Conservation (phyloP, 257 asterid genomes). For the Prunella vulgaris region DNA sequence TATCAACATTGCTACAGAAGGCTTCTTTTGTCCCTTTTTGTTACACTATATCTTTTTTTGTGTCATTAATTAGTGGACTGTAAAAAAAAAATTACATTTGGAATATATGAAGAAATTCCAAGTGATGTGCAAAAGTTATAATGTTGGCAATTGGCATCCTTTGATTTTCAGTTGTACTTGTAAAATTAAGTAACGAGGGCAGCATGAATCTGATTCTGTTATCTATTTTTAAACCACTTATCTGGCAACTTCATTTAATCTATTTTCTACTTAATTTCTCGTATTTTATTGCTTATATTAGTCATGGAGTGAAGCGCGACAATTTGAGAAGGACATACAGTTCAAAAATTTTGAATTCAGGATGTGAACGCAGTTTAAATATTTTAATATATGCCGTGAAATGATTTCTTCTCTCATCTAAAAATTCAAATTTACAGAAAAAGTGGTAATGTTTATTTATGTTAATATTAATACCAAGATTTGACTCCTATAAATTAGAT, state of each 20-base stretch:
- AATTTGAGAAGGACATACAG: no score
- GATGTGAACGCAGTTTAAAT: no score
- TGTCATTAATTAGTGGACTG: slow-evolving; percentile 25
- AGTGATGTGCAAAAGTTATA: slow-evolving; percentile 13
- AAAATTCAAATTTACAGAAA: no score
- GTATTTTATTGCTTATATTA: no score
- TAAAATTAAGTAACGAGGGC: slow-evolving; percentile 23
- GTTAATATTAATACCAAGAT: no score
- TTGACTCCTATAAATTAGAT: background rate
- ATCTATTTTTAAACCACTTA: slow-evolving; percentile 15
- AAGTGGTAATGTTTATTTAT: no score
- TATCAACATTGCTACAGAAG: slow-evolving; percentile 6
- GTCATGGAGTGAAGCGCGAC: no score
- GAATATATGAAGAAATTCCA: slow-evolving; percentile 27
- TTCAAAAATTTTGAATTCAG: no score
- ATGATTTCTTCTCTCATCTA: no score
- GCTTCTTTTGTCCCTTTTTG: background rate
- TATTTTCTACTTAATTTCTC: background rate
- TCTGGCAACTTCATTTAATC: background rate
- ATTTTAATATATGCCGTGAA: no score
- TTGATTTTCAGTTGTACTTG: slow-evolving; percentile 25
- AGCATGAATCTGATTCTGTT: slow-evolving; percentile 53
- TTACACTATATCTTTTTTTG: slow-evolving; percentile 26
- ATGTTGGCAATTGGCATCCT: slow-evolving; percentile 27
- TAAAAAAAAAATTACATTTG: slow-evolving; percentile 11